These are phyloP conservation scores for Turritis glabra DNA, from an alignment of 345 rosid genomes.

Conservation along the genomic window DNA sequence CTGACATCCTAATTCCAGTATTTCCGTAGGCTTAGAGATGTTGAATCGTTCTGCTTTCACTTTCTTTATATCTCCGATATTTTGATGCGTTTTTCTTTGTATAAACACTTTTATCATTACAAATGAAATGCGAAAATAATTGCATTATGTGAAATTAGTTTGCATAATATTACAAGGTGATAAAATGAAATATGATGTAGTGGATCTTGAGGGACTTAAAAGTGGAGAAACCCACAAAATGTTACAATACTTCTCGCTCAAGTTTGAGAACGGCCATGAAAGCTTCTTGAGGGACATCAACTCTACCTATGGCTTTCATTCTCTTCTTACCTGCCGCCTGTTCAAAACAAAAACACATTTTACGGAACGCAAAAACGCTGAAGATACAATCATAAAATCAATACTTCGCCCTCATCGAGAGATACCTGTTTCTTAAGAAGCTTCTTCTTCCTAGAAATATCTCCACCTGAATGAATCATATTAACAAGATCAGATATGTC, in stretches of 20 bases:
- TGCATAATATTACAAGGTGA: conserved; percentile 17
- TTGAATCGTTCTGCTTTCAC: too few relatives aligned
- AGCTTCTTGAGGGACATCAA: conserved; percentile 99
- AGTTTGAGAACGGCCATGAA: conserved; percentile 98
- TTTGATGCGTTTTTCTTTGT: not conserved
- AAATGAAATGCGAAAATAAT: not conserved
- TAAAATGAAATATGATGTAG: not conserved
- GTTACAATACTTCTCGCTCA: conserved; percentile 82
- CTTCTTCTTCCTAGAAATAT: conserved; percentile 92
- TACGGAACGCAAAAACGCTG: not conserved
- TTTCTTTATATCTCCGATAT: too few relatives aligned
- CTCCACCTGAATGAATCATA: conserved; percentile 67
- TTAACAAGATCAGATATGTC: conserved; percentile 20
- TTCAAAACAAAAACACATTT: not conserved
- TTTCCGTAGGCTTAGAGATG: too few relatives aligned
- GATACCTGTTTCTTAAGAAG: conserved; percentile 92
- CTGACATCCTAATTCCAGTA: not conserved
- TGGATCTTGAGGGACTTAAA: conserved; percentile 13
- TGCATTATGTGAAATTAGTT: not conserved
- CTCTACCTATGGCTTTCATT: conserved; percentile 97
- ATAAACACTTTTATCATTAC: not conserved
- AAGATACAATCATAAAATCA: not conserved
- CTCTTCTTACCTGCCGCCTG: conserved; percentile 99
- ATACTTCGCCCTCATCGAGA: not conserved
- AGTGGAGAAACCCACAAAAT: not conserved